Conservation (phyloP, 805 yeast genomes). For the Saccharomycopsis guyanensis region DNA sequence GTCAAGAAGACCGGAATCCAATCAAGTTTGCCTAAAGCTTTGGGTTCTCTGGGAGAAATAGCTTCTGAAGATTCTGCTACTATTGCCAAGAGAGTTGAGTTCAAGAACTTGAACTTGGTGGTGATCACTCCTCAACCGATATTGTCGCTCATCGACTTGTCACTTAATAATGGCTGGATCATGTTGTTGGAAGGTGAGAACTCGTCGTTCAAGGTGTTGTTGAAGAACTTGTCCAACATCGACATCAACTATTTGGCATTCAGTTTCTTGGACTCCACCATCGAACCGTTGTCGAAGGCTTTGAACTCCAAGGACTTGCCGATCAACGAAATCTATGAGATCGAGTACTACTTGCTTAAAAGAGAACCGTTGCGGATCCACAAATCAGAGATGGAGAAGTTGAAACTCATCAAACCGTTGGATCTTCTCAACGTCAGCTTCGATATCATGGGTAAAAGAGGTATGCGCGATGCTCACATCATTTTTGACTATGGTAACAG, state of each 20-base stretch:
- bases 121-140: conserved; percentile 52
- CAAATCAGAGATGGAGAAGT: conserved; percentile 21
- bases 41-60: background rate
- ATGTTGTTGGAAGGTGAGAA: conserved; percentile 78
- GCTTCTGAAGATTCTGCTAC: conserved; percentile 7
- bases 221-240: conserved; percentile 54
- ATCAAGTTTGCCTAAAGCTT: conserved; percentile 17
- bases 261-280: conserved; percentile 65
- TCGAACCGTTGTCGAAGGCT: conserved; percentile 52
- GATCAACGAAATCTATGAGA: conserved; percentile 61
- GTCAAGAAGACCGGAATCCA: conserved; percentile 25
- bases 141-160: conserved; percentile 42
- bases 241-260: conserved; percentile 50
- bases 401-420: conserved; percentile 27
- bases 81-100: conserved; percentile 21
- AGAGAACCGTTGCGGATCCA: conserved; percentile 49
- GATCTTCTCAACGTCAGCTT: conserved; percentile 42
- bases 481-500: conserved; percentile 57
- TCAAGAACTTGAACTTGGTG: conserved; percentile 27
- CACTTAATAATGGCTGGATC: conserved; percentile 55
- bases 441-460: conserved; percentile 64
- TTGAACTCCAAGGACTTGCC: conserved; percentile 41
- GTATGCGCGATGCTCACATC: conserved; percentile 58
- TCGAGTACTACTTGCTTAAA: conserved; percentile 58
- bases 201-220: conserved; percentile 38